phyloP scores from a whole-genome alignment of 2,329 filamentous ascomycete genomes.

The Colletotrichum lupini region DNA sequence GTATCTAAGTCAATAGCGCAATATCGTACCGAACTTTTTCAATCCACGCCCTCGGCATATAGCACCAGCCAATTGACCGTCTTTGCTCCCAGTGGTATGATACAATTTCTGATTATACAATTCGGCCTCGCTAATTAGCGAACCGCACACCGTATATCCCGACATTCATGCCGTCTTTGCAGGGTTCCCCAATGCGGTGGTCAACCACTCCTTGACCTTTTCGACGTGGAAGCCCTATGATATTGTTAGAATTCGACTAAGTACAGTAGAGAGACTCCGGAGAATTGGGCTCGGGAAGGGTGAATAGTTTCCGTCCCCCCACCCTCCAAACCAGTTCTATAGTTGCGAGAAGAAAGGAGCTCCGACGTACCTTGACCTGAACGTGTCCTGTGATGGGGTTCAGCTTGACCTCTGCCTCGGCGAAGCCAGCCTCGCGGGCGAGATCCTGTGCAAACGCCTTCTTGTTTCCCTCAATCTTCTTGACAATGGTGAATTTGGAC shows the following conservation, averaged over 20 bases:
- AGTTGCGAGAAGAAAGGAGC: not conserved
- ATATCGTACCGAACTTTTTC: not conserved
- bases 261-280: not conserved
- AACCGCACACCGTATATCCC: not conserved
- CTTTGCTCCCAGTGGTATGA: not conserved
- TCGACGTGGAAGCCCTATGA: constrained; percentile 23
- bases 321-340: not conserved
- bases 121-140: not conserved
- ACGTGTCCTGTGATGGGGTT: constrained; percentile 78
- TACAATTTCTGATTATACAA: constrained; percentile 20
- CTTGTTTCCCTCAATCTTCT: constrained; percentile 82
- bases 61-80: not conserved
- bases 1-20: not conserved
- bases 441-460: constrained; percentile 73
- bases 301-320: too few relatives aligned
- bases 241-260: not conserved
- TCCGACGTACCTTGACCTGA: constrained; percentile 71
- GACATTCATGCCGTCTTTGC: not conserved
- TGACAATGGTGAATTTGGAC: constrained; percentile 77
- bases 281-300: not conserved
- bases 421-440: constrained; percentile 65
- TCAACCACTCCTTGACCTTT: constrained; percentile 25
- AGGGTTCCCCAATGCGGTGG: constrained; percentile 2
- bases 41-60: not conserved
- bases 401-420: constrained; percentile 62